Conservation (phyloP, 768 basidiomycete genomes). For the Suillus lakei region DNA sequence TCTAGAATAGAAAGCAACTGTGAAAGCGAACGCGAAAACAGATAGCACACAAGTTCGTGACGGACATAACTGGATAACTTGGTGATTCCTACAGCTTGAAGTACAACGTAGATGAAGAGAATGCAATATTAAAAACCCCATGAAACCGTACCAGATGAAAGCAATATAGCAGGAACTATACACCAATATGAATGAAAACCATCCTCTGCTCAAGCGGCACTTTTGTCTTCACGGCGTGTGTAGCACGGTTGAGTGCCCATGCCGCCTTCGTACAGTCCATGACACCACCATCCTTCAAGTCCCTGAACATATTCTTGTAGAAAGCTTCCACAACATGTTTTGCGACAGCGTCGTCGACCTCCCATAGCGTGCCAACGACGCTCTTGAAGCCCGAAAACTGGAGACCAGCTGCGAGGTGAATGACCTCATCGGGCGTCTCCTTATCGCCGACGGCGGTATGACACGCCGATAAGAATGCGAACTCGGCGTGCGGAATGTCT, state of each 20-base stretch:
- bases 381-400: constrained; percentile 25
- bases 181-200: no score
- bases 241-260: constrained; percentile 3
- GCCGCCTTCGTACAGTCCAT: constrained; percentile 12
- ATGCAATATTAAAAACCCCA: no score
- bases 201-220: no score
- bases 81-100: no score
- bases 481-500: background rate
- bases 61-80: no score
- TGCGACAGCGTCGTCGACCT: constrained; percentile 7
- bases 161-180: no score
- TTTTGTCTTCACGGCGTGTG: background rate
- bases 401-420: constrained; percentile 29
- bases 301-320: background rate
- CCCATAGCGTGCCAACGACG: constrained; percentile 30
- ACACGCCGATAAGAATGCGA: constrained; percentile 26
- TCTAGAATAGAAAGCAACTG: no score
- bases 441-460: constrained; percentile 26
- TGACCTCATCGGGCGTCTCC: constrained; percentile 19
- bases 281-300: constrained; percentile 3
- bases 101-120: no score
- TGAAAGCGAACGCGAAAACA: no score
- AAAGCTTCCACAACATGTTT: constrained; percentile 1
- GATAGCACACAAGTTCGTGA: no score
- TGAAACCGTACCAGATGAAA: background rate